Conservation (phyloP, 2,329 filamentous ascomycete genomes). For the Calonectria leucothoes region DNA sequence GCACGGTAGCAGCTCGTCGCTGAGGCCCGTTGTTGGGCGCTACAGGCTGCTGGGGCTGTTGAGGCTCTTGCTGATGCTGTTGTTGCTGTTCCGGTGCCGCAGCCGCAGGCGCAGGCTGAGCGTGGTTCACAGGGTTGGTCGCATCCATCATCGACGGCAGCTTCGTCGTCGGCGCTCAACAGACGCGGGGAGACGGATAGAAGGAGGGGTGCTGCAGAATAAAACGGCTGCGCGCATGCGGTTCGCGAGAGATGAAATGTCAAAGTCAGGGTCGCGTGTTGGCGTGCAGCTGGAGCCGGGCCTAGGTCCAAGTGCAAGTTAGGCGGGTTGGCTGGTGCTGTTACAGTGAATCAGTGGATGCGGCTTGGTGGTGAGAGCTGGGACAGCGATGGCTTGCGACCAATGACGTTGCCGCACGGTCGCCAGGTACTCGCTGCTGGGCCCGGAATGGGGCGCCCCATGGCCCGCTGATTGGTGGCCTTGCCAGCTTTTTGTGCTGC, state of each 20-base stretch:
- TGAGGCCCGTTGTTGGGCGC: slow-evolving; percentile 35
- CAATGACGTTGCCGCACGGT: slow-evolving; percentile 29
- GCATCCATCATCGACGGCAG: slow-evolving; percentile 39
- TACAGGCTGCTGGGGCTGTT: slow-evolving; percentile 28
- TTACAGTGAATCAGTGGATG: slow-evolving; percentile 30
- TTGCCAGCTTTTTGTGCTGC: slow-evolving; percentile 5
- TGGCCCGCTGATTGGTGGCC: slow-evolving; percentile 32
- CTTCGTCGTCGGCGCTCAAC: slow-evolving; percentile 27
- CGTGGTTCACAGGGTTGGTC: slow-evolving; percentile 34
- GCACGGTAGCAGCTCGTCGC: slow-evolving; percentile 42
- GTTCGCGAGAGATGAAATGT: slow-evolving; percentile 16
- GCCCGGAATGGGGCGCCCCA: slow-evolving; percentile 17
- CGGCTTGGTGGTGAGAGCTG: slow-evolving; percentile 37
- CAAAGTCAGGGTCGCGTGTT: slow-evolving; percentile 4
- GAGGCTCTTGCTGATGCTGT: slow-evolving; percentile 16
- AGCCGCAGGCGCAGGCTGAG: slow-evolving; percentile 31
- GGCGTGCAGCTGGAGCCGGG: slow-evolving; percentile 22
- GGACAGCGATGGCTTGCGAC: slow-evolving; percentile 17
- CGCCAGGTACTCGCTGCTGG: slow-evolving; percentile 30
- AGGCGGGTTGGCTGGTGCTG: slow-evolving; percentile 27
- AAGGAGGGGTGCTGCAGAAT: slow-evolving; percentile 23
- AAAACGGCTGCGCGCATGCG: slow-evolving; percentile 32
- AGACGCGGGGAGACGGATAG: slow-evolving; percentile 17
- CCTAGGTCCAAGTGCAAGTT: slow-evolving; percentile 28
- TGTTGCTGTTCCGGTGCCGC: slow-evolving; percentile 31